Evolutionary conservation across 2,329 filamentous ascomycete species (phyloP).

Genomic region (Coniochaeta sp.): DNA sequence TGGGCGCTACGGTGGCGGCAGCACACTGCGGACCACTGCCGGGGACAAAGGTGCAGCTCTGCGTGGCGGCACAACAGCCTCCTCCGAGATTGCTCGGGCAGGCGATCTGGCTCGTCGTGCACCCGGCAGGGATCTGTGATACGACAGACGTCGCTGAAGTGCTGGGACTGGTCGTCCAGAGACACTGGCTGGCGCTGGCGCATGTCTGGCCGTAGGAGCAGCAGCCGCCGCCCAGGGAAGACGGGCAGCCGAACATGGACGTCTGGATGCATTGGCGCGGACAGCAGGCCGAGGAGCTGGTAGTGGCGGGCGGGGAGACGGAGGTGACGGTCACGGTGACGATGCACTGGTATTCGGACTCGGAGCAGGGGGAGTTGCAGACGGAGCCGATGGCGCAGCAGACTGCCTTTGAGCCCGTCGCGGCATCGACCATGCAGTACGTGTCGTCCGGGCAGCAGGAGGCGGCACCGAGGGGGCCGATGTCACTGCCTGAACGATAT

Average conservation of each 20-base stretch:
- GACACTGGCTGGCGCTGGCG: conserved; percentile 6
- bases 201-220: conserved; percentile 15
- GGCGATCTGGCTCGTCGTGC: conserved; percentile 31
- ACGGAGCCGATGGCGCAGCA: conserved; percentile 23
- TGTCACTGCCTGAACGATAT: not conserved
- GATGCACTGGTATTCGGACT: conserved; percentile 19
- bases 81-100: conserved; percentile 36
- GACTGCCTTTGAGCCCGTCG: conserved; percentile 7
- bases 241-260: conserved; percentile 21
- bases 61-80: conserved; percentile 40
- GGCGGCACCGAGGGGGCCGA: not conserved
- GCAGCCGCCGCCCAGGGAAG: conserved; percentile 19
- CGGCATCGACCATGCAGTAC: conserved; percentile 21
- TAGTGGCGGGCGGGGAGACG: conserved; percentile 8
- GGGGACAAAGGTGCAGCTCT: conserved; percentile 30
- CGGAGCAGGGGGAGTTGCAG: conserved; percentile 22
- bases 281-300: conserved; percentile 17
- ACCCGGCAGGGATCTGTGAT: conserved; percentile 33
- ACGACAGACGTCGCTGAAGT: conserved; percentile 19
- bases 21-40: conserved; percentile 31
- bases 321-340: conserved; percentile 17
- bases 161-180: conserved; percentile 16
- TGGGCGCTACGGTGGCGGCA: conserved; percentile 14
- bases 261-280: conserved; percentile 20
- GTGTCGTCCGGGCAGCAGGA: conserved; percentile 1